Evolutionary conservation across 345 rosid species (phyloP), one percentile per base, ranked within the genome.

Genomic region (Arabis hirsuta): DNA sequence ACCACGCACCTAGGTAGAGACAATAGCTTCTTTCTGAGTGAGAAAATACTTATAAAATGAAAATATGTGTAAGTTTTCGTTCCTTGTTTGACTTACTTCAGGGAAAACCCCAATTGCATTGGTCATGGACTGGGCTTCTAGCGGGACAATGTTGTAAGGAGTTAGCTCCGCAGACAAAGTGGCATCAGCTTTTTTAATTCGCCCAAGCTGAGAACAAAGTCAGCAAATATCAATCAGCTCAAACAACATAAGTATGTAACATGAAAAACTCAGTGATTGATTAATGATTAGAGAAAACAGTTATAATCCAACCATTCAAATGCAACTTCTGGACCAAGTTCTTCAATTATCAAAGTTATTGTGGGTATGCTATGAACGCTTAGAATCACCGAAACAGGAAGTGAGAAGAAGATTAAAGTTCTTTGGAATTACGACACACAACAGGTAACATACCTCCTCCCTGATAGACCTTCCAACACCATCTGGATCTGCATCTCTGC

Each of bases 101-200:
- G 98, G 99, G 55, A 95, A 90, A 62, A 85, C 73, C 69, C 98
- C 86, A 67, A 91, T 88, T 50, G 83, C 98, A 85, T 91, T 95
- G 55, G 97, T 88, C 71, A 91, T 65, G 36, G 95, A 75, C 29
- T 93, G 97, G 44, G 88, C 92, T 72, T 95, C 99, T 63, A 95
- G 64, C 29, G 99, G 99, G 41, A 95, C 88, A 70, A 91, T 95
- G 70, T 95, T 95, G 80, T 91, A 95, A 5, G 99, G 85, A 31
- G 74, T 80, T 48, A 95, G 90, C 78, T 95, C 99, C 70, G 87
- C 96, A 14, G 89, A 72, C 61, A 87, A 73, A 32, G 86, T 69
- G 64, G 83, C 86, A 79, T 83, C 90, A 47, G 83, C 88, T 48
- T 50, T 82, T 73, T 86, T 91, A 27, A 91, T 82, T 81, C 90